These are phyloP conservation scores for Saccharum officinarum DNA, from an alignment of 176 grass and related monocot genomes.

Conservation along the genomic window DNA sequence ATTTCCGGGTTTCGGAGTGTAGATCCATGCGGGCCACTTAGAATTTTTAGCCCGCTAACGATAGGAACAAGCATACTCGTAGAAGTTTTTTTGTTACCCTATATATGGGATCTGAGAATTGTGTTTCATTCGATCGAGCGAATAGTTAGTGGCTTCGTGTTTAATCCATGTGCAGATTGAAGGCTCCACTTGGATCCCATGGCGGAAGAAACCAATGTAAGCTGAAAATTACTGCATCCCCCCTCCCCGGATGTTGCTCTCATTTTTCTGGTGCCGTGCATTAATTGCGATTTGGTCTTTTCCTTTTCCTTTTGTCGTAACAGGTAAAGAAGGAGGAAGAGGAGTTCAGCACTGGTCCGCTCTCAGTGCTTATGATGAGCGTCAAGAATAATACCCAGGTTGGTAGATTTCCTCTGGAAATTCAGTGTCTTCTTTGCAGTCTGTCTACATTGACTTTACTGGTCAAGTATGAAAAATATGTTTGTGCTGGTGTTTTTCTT, in stretches of 20 bases:
- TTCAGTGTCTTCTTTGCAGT: neutral
- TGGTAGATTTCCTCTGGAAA: neutral
- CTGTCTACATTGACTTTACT: neutral
- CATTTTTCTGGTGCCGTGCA: neutral
- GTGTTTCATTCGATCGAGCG: neutral
- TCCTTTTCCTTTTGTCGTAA: neutral
- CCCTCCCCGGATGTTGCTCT: neutral
- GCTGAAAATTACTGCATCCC: neutral
- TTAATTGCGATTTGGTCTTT: neutral
- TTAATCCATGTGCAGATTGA: neutral
- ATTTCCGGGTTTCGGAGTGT: neutral
- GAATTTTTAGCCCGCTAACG: neutral
- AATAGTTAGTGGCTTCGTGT: neutral
- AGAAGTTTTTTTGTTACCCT: neutral
- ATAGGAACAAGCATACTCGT: neutral
- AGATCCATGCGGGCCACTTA: neutral
- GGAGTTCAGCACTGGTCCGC: constrained; percentile 71
- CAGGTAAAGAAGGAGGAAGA: constrained; percentile 73
- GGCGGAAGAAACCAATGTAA: constrained; percentile 58
- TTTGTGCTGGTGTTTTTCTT: no score
- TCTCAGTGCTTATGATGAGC: constrained; percentile 67
- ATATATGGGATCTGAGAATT: neutral
- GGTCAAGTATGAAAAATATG: neutral
- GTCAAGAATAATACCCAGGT: constrained; percentile 77
- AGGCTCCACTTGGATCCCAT: constrained; percentile 14